Evolutionary conservation across 179 eudicot genomes (phyloP).

Genomic region (Beta lomatogona): DNA sequence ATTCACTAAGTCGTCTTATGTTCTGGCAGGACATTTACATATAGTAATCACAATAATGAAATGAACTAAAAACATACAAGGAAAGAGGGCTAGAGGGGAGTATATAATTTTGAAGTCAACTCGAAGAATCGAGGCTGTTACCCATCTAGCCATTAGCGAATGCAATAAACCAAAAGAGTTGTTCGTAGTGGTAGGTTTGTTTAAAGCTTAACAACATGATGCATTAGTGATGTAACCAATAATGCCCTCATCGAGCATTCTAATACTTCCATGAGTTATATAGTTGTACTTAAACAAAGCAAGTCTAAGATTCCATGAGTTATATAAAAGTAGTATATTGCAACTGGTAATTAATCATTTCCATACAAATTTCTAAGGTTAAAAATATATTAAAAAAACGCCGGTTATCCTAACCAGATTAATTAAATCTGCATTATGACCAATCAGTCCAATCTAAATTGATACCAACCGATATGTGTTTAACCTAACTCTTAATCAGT

Average conservation of each 20-base stretch:
- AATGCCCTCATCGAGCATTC: neutral
- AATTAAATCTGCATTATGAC: neutral
- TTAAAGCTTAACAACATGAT: neutral
- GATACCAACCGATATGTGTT: no score
- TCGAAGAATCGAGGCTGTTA: neutral
- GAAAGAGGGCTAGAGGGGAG: neutral
- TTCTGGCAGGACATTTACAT: neutral
- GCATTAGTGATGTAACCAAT: neutral
- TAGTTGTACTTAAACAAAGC: neutral
- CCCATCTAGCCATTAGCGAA: neutral
- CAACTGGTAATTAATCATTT: neutral
- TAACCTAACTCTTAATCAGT: no score
- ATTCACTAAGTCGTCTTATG: neutral
- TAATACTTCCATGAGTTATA: neutral
- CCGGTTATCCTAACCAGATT: neutral
- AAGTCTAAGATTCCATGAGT: no score
- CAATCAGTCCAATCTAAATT: no score
- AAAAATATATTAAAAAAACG: neutral
- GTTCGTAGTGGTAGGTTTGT: neutral
- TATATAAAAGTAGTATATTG: neutral
- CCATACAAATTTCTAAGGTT: neutral
- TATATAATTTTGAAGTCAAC: constrained; percentile 4
- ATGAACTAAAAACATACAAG: neutral
- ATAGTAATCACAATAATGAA: neutral
- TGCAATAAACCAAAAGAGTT: neutral